phyloP scores from a whole-genome alignment of 2,329 filamentous ascomycete genomes.

The Leptodontidium sp. region DNA sequence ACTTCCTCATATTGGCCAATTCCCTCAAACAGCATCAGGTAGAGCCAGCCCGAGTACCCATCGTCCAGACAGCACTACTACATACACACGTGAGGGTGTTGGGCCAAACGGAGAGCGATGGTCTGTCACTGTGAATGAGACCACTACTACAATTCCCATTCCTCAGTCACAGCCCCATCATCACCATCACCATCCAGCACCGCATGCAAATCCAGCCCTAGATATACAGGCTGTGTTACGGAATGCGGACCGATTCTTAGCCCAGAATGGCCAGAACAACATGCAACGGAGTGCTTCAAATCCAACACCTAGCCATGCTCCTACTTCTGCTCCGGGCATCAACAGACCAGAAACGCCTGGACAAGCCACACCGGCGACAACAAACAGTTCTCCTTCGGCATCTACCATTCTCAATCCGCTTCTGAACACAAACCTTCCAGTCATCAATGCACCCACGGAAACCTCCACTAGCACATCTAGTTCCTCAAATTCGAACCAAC shows the following conservation, averaged over 20 bases:
- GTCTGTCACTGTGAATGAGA: conserved; percentile 61
- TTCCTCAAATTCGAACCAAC: conserved; percentile 43
- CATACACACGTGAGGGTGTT: conserved; percentile 57
- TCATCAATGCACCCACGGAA: conserved; percentile 19
- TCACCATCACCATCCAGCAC: conserved; percentile 24
- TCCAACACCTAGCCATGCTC: conserved; percentile 25
- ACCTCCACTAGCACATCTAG: conserved; percentile 33
- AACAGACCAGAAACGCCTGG: conserved; percentile 24
- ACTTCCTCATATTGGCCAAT: conserved; percentile 33
- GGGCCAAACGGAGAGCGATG: conserved; percentile 61
- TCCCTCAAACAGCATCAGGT: conserved; percentile 39
- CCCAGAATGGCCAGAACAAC: conserved; percentile 35
- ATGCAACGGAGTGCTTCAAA: conserved; percentile 39
- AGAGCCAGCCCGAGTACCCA: conserved; percentile 43
- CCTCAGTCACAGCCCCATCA: conserved; percentile 33
- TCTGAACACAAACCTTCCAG: conserved; percentile 2
- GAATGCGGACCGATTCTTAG: conserved; percentile 39
- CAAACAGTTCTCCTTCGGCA: conserved; percentile 30
- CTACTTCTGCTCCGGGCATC: conserved; percentile 21
- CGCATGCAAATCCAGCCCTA: conserved; percentile 32
- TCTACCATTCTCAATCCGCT: conserved; percentile 25
- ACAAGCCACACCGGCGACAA: conserved; percentile 30
- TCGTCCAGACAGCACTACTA: conserved; percentile 50
- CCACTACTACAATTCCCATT: conserved; percentile 42
- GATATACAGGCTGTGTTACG: conserved; percentile 42